Conservation (phyloP, 108 stramenopile species). For the Conticribra weissflogii region DNA sequence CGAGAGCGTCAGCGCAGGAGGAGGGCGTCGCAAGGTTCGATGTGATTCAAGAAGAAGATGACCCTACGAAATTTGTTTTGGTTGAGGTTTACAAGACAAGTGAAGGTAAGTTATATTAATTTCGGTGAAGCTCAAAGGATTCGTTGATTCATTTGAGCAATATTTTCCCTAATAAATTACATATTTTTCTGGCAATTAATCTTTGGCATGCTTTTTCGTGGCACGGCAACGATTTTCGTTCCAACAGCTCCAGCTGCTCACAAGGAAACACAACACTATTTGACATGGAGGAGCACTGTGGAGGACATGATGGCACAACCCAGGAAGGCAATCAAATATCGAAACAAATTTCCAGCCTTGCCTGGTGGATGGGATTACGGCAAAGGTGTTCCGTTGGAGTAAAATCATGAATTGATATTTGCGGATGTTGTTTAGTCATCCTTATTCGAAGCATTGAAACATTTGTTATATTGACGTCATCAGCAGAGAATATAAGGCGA, state of each 20-base stretch:
- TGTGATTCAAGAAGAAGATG: constrained; percentile 54
- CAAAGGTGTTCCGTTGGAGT: constrained; percentile 26
- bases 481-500: no score
- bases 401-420: background rate
- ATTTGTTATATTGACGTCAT: no score
- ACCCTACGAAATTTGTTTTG: constrained; percentile 52
- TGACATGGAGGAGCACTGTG: constrained; percentile 51
- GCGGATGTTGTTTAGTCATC: no score
- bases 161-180: no score
- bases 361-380: constrained; percentile 51
- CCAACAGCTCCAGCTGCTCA: constrained; percentile 54
- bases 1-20: constrained; percentile 48
- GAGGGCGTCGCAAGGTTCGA: constrained; percentile 58
- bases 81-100: constrained; percentile 57
- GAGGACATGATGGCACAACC: constrained; percentile 70
- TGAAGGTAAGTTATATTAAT: constrained; percentile 3
- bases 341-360: constrained; percentile 49
- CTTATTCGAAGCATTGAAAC: no score
- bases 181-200: no score
- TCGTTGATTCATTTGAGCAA: no score
- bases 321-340: constrained; percentile 51
- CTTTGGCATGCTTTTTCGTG: no score
- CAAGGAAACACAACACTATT: constrained; percentile 60
- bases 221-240: no score
- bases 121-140: no score